Conservation (phyloP, 495 filamentous ascomycete genomes). For the Neurospora intermedia region DNA sequence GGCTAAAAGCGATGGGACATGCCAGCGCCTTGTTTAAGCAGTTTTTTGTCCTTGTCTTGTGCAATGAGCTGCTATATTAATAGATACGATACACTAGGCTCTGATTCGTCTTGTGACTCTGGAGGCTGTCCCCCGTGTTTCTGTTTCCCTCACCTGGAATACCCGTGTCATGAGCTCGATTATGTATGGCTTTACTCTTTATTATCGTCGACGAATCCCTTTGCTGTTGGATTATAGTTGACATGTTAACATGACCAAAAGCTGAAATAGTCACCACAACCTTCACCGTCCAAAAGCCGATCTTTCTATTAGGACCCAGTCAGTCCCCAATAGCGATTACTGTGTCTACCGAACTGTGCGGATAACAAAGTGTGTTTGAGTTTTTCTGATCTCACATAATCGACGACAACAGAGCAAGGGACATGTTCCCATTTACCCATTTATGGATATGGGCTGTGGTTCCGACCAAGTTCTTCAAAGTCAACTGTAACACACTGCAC, state of each 20-base stretch:
- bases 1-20: not conserved
- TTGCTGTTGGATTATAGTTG: not conserved
- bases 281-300: not conserved
- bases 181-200: not conserved
- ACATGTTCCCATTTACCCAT: too few species aligned
- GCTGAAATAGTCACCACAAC: not conserved
- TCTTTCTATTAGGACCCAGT: not conserved
- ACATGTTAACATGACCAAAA: not conserved
- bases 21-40: not conserved
- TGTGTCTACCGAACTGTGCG: not conserved
- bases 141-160: not conserved
- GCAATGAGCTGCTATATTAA: not conserved
- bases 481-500: too few species aligned
- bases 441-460: too few species aligned
- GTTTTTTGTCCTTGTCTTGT: not conserved
- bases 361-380: too few species aligned
- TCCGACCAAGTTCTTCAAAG: too few species aligned
- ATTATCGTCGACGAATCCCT: not conserved
- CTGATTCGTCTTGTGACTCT: too few species aligned
- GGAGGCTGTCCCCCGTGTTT: not conserved
- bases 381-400: too few species aligned
- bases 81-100: not conserved
- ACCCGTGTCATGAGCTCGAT: not conserved
- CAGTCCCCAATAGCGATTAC: not conserved
- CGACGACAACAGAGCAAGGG: too few species aligned